phyloP scores from a whole-genome alignment of 1,284 basidiomycete genomes.

The Irpex rosettiformis region DNA sequence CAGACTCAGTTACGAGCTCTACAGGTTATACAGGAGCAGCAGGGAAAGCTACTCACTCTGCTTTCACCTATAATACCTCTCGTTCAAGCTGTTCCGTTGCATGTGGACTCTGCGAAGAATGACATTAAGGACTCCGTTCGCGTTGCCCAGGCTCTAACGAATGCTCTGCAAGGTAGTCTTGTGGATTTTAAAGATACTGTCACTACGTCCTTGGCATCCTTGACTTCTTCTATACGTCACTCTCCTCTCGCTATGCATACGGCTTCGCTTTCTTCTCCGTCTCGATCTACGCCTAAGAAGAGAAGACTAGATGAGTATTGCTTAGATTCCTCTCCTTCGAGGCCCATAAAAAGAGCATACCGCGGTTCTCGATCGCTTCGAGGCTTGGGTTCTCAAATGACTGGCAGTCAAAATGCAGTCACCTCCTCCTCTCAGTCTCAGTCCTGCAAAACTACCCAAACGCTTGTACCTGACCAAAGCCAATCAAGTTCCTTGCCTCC shows the following conservation, averaged over 20 bases:
- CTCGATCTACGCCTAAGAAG: neutral
- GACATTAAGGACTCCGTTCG: slow-evolving; percentile 34
- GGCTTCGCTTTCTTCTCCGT: neutral
- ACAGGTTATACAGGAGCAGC: slow-evolving; percentile 55
- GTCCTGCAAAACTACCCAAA: neutral
- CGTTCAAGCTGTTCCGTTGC: slow-evolving; percentile 51
- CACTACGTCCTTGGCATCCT: neutral
- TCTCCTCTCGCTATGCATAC: neutral
- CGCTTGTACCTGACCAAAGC: neutral
- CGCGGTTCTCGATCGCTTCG: no score
- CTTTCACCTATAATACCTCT: slow-evolving; percentile 55
- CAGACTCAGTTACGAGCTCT: slow-evolving; percentile 47
- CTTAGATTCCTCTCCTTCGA: neutral
- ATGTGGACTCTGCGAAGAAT: slow-evolving; percentile 49
- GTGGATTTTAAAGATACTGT: neutral
- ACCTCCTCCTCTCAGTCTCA: neutral
- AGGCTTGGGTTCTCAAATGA: no score
- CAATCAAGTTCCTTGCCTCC: neutral
- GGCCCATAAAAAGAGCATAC: neutral
- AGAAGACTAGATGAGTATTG: neutral
- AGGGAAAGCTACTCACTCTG: slow-evolving; percentile 44
- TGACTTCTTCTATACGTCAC: neutral
- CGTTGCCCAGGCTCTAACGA: slow-evolving; percentile 4
- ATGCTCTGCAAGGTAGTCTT: neutral
- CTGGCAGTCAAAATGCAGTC: neutral